Percentiles rank a stretch among this genome's conserved stretches.
Evolutionary conservation across 2,329 filamentous ascomycete genomes (phyloP).

Genomic region (Cladophialophora immunda): DNA sequence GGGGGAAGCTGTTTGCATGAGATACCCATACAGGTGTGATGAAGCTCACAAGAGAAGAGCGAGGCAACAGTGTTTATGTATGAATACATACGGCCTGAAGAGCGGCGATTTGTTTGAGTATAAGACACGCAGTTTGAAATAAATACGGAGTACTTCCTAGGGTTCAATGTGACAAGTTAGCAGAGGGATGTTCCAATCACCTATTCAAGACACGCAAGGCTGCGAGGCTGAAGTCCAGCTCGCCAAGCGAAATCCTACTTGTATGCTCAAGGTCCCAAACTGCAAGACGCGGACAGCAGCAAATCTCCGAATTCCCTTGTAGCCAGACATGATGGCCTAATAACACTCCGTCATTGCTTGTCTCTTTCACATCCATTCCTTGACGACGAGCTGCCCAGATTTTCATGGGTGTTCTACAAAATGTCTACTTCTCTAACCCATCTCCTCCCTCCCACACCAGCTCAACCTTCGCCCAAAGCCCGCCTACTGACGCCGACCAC

Average conservation of each 20-base stretch:
- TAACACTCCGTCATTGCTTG: neutral
- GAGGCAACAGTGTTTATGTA: conserved; percentile 18
- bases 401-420: neutral
- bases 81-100: conserved; percentile 16
- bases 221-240: neutral
- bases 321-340: neutral
- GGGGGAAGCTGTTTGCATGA: conserved; percentile 19
- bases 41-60: conserved; percentile 9
- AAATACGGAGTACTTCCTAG: neutral
- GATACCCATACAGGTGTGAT: conserved; percentile 27
- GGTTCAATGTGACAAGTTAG: neutral
- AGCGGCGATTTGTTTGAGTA: neutral
- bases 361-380: neutral
- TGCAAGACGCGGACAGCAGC: neutral
- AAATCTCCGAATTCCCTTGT: neutral
- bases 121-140: neutral
- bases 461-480: conserved; percentile 17
- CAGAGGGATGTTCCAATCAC: no score
- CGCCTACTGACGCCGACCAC: conserved; percentile 40
- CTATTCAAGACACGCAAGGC: neutral
- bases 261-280: neutral
- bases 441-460: conserved; percentile 27
- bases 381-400: neutral
- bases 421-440: conserved; percentile 33
- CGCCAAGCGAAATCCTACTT: neutral